These are phyloP conservation scores for Fusarium anthophilum DNA, from an alignment of 2,329 filamentous ascomycete genomes.

Conservation along the genomic window DNA sequence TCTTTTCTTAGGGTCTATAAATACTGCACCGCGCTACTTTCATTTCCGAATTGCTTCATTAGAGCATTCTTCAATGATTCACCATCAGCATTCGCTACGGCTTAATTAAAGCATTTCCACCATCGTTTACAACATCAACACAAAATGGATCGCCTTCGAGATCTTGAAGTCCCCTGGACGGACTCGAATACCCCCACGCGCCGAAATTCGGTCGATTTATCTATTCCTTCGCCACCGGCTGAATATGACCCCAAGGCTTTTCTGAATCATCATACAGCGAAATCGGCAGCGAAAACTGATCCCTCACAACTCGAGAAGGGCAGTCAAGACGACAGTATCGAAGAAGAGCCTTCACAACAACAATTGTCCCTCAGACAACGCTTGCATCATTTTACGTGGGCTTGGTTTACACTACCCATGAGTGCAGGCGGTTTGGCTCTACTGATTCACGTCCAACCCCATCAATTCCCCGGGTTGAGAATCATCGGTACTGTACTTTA, in stretches of 20 bases:
- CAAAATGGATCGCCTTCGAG: slow-evolving; percentile 34
- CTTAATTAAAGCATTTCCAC: background rate
- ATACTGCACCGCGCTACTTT: background rate
- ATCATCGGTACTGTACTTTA: slow-evolving; percentile 75
- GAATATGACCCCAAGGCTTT: slow-evolving; percentile 18
- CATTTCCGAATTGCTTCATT: background rate
- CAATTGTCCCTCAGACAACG: slow-evolving; percentile 55
- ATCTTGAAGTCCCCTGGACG: slow-evolving; percentile 35
- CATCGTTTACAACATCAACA: background rate
- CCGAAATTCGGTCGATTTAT: slow-evolving; percentile 34
- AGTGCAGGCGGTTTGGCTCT: slow-evolving; percentile 76
- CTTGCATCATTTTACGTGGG: slow-evolving; percentile 72
- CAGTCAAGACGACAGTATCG: background rate
- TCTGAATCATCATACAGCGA: slow-evolving; percentile 9
- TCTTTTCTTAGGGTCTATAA: slow-evolving; percentile 15
- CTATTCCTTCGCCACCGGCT: slow-evolving; percentile 5
- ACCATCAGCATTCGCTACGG: slow-evolving; percentile 2
- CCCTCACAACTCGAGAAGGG: slow-evolving; percentile 24
- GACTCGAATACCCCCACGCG: slow-evolving; percentile 41
- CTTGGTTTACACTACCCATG: slow-evolving; percentile 81
- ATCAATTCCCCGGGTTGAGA: slow-evolving; percentile 69
- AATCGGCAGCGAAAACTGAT: background rate
- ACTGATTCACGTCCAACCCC: slow-evolving; percentile 70
- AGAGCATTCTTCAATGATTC: background rate
- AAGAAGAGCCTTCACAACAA: background rate